Conservation (phyloP, 2,329 filamentous ascomycete species). For the Alternaria solani region DNA sequence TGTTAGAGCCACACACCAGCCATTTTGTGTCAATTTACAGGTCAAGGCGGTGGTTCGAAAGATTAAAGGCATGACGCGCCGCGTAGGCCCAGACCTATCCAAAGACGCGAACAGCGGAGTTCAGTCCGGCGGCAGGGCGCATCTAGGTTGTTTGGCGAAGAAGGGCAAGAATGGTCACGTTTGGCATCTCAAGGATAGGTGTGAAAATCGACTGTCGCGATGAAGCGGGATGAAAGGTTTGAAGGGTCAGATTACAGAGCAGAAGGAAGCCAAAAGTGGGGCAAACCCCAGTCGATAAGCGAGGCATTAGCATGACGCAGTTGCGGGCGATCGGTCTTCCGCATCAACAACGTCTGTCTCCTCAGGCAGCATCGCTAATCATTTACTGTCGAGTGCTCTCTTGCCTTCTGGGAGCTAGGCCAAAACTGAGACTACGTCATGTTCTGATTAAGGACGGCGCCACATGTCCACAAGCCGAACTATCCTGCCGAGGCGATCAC, state of each 20-base stretch:
- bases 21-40: neutral
- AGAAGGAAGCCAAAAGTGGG: conserved; percentile 6
- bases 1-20: conserved; percentile 5
- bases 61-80: conserved; percentile 3
- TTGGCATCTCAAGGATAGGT: neutral
- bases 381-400: conserved; percentile 2
- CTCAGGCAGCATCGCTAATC: conserved; percentile 1
- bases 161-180: neutral
- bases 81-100: neutral
- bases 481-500: neutral
- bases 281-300: conserved; percentile 6
- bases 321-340: conserved; percentile 13
- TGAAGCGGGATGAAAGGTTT: neutral
- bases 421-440: neutral
- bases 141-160: neutral
- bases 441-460: neutral
- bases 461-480: neutral
- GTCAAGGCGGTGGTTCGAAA: conserved; percentile 1
- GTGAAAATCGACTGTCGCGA: neutral
- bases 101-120: neutral
- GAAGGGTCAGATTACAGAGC: neutral
- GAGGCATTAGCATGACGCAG: conserved; percentile 10
- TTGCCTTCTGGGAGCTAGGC: neutral
- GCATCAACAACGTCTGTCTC: conserved; percentile 11
- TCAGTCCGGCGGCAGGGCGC: neutral